phyloP scores from a whole-genome alignment of 352 stramenopile species.

The Peronospora belbahrii region DNA sequence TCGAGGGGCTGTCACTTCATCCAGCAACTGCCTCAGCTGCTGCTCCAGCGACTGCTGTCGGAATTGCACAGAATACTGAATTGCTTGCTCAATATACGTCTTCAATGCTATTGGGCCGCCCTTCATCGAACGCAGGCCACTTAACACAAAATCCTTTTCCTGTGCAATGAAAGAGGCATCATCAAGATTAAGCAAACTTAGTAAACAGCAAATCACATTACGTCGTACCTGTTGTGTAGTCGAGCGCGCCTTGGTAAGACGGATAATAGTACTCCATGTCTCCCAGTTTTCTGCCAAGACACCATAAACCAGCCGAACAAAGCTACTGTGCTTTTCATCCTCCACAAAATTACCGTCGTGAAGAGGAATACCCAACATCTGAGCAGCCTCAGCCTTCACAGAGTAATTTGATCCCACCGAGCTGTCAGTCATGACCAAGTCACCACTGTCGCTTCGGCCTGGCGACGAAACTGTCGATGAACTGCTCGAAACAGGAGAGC shows the following conservation, averaged over 20 bases:
- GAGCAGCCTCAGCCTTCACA: conserved; percentile 65
- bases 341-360: conserved; percentile 52
- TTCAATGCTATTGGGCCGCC: conserved; percentile 45
- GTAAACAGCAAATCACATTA: background rate
- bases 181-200: background rate
- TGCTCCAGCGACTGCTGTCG: conserved; percentile 53
- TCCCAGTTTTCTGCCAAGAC: conserved; percentile 82
- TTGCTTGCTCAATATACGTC: conserved; percentile 70
- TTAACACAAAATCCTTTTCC: conserved; percentile 78
- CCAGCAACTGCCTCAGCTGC: conserved; percentile 37
- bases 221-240: conserved; percentile 57
- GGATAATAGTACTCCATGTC: conserved; percentile 75
- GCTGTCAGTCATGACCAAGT: conserved; percentile 48
- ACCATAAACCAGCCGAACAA: conserved; percentile 61
- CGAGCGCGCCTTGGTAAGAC: conserved; percentile 61
- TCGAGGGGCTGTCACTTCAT: conserved; percentile 19
- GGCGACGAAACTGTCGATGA: conserved; percentile 58
- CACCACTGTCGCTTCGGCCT: conserved; percentile 50
- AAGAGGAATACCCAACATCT: conserved; percentile 73
- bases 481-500: conserved; percentile 43
- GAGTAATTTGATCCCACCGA: conserved; percentile 70
- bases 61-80: conserved; percentile 53
- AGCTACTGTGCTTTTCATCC: conserved; percentile 44
- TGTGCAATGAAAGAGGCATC: conserved; percentile 13
- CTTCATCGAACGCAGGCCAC: conserved; percentile 62